phyloP scores from a whole-genome alignment of 23 red algal species.

The Cyanidium caldarium region DNA sequence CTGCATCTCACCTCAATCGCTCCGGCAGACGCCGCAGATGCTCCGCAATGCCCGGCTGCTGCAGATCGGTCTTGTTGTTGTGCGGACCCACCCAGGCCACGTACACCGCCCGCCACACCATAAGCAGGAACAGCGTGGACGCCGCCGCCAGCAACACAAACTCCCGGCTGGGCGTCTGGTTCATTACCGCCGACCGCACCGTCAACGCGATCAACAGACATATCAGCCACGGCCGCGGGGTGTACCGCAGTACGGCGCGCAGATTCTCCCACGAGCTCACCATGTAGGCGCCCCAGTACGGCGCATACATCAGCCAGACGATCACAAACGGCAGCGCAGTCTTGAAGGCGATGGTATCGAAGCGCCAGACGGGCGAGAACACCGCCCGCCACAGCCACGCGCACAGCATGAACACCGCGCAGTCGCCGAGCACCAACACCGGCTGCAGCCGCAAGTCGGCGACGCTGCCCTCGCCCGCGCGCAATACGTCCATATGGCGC shows the following conservation, averaged over 20 bases:
- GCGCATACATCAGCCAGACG: constrained; percentile 35
- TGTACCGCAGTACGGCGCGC: not conserved
- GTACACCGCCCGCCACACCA: constrained; percentile 40
- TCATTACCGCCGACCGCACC: constrained; percentile 31
- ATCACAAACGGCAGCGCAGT: constrained; percentile 61
- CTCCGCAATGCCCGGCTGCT: too few species aligned
- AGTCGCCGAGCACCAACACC: constrained; percentile 47
- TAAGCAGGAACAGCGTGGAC: constrained; percentile 38
- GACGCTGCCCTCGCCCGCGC: constrained; percentile 1
- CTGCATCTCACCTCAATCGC: too few species aligned
- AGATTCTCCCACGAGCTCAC: constrained; percentile 17
- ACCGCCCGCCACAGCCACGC: constrained; percentile 20
- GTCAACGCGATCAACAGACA: constrained; percentile 35
- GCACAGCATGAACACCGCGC: constrained; percentile 25
- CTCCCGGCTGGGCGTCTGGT: constrained; percentile 34
- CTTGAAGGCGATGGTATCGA: constrained; percentile 19
- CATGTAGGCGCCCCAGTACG: constrained; percentile 48
- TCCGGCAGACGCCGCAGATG: too few species aligned
- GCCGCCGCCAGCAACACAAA: constrained; percentile 37
- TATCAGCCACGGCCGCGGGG: constrained; percentile 25
- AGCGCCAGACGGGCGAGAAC: not conserved
- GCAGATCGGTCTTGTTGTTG: too few species aligned
- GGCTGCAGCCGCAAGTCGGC: constrained; percentile 26
- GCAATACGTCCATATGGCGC: not conserved
- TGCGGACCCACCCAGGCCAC: too few species aligned